Evolutionary conservation across 768 basidiomycete species (phyloP).

Genomic region (Hortiboletus campestris): DNA sequence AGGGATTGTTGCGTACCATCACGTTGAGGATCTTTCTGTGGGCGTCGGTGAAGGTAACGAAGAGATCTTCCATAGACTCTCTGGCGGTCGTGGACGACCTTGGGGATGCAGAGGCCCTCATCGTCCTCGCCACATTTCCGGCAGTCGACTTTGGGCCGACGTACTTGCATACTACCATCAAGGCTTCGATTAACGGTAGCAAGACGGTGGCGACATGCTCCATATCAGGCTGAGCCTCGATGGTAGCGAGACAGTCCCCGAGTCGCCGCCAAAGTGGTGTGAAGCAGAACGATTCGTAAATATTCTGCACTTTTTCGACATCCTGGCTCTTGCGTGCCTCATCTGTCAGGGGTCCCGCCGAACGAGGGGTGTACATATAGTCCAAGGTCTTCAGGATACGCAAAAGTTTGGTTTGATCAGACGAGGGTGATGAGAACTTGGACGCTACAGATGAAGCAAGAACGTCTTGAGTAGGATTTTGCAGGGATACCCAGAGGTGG

Average conservation of each 20-base stretch:
- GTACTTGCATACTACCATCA: slow-evolving; percentile 99
- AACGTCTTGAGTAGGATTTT: slow-evolving; percentile 51
- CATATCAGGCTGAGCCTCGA: slow-evolving; percentile 76
- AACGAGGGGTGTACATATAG: slow-evolving; percentile 82
- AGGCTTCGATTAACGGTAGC: slow-evolving; percentile 89
- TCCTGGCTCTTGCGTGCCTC: slow-evolving; percentile 48
- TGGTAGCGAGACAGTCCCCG: slow-evolving; percentile 81
- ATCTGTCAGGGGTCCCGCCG: slow-evolving; percentile 39
- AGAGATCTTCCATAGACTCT: slow-evolving; percentile 86
- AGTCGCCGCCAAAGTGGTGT: slow-evolving; percentile 85
- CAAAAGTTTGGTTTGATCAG: slow-evolving; percentile 93
- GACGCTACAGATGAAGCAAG: slow-evolving; percentile 70
- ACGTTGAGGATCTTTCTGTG: slow-evolving; percentile 93
- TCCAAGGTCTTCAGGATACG: slow-evolving; percentile 96
- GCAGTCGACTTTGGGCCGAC: slow-evolving; percentile 65
- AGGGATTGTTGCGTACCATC: slow-evolving; percentile 98
- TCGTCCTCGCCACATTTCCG: slow-evolving; percentile 43
- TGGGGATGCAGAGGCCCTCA: slow-evolving; percentile 69
- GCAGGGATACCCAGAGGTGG: slow-evolving; percentile 65
- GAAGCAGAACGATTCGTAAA: slow-evolving; percentile 92
- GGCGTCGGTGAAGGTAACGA: slow-evolving; percentile 88
- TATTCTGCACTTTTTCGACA: slow-evolving; percentile 77
- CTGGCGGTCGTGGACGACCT: slow-evolving; percentile 63
- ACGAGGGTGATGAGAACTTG: slow-evolving; percentile 92
- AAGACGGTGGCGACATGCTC: slow-evolving; percentile 91